Base-by-base conservation (phyloP, 768 basidiomycete species). In the Cystofilobasidium bisporidii region DNA sequence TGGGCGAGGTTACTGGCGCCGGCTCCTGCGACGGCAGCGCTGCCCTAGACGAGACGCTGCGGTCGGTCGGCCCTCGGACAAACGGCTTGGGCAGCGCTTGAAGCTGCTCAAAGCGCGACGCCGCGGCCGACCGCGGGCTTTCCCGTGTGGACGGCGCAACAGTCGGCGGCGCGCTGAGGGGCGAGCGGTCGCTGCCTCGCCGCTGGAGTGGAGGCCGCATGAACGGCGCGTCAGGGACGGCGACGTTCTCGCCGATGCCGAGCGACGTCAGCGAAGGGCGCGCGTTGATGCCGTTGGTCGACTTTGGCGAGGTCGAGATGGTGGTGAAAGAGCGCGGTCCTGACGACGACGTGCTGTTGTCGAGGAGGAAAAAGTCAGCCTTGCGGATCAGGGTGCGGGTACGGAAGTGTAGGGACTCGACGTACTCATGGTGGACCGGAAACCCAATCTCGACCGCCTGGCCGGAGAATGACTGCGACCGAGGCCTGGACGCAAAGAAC, bases 391-490 rank as follows among this genome's bases (percentile, higher is more conserved):
- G 1, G 26, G 10, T 20, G 10, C 33, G 9, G 8, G 38, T 2
- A 40, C 22, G 17, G 10, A 40, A 40, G 38, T 24, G 12, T 41
- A 61, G 59, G 2, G 36, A 40, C n/a, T n/a, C n/a, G 38, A 61
- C 60, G n/a, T 11, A 61, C 60, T 18, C 20, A 32, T 32, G 24
- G 40, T 43, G 26, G 15, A 43, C 33, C 6, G 60, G 60, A 41
- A 61, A 61, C 1, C 60, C 60, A 24, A 61, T 61, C 45, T 61
- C 60, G 40, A 61, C 60, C 26, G 40, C 32, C 30, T 61, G 60
- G 11, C 45, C 40, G 2, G 40, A 43, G n/a, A 61, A 61, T 28
- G 48, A 62, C 24, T 61, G 38, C 30, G 67, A 68, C 56, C 67
- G 62, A 24, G 67, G 67, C 32, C 67, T n/a, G 14, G 53, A 56